Evolutionary conservation across 139 green algal genomes (phyloP).

Genomic region (Zygnema circumcarinatum): DNA sequence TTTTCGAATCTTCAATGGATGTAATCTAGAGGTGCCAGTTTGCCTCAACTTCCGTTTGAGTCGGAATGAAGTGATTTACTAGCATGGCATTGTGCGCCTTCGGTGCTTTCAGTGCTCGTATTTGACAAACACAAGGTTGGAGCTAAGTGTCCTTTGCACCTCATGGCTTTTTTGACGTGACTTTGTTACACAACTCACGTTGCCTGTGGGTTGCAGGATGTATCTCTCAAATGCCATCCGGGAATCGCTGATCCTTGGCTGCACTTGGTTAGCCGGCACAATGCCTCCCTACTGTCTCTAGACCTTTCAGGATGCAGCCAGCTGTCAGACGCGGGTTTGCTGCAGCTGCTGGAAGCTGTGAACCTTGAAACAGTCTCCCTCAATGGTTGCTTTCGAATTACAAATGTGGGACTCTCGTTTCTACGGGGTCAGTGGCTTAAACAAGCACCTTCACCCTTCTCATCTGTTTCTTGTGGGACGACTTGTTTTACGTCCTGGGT

Average conservation of each 20-base stretch:
- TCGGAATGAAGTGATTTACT: no score
- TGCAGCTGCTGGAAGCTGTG: conserved; percentile 16
- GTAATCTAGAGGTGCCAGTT: conserved; percentile 11
- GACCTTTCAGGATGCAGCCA: conserved; percentile 4
- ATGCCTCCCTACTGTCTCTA: background rate
- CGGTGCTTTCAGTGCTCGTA: background rate
- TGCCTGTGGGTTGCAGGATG: conserved; percentile 3
- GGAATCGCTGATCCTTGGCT: conserved; percentile 50
- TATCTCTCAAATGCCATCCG: background rate
- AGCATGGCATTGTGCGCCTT: no score
- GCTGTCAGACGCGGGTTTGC: conserved; percentile 18
- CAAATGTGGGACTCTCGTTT: background rate
- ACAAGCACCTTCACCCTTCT: background rate
- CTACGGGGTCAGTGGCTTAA: conserved; percentile 6
- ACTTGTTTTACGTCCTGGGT: no score
- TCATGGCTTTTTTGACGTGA: no score
- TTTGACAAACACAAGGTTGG: no score
- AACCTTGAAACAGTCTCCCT: conserved; percentile 17
- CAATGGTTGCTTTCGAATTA: conserved; percentile 14
- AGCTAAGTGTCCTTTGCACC: no score
- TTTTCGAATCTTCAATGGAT: conserved; percentile 32
- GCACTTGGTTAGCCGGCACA: background rate
- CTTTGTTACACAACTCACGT: no score
- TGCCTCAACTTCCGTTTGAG: background rate
- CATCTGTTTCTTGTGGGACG: background rate